Evolutionary conservation across 2,329 filamentous ascomycete genomes (phyloP), one percentile per base, ranked within the genome.

Genomic region (Fusarium pseudograminearum): DNA sequence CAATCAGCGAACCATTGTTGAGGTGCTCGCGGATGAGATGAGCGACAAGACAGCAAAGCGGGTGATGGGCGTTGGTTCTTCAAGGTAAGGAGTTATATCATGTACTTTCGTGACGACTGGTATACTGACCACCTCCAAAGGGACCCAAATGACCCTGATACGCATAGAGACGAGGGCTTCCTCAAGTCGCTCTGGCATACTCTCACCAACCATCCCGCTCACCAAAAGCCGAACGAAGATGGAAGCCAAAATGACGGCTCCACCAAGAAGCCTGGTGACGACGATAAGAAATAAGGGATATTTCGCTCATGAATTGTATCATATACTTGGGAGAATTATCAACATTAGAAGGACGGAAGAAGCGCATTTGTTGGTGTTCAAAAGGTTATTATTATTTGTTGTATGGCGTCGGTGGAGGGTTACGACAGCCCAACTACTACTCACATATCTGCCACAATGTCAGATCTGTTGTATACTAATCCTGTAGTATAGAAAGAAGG

Each of bases 1-100:
- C 46, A 98, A 97, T 82, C 94, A 99, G 83, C 88, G 96, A 56
- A 97, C 93, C 1, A 92, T 99, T 62, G 83, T 97, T 45, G 96
- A 99, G 83, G 95, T 98, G 89, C 88, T 99, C 70, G 96, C 96
- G 9, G 94, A 99, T 75, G 96, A 99, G 83, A 91, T 99, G 89
- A 91, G 88, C 40, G 96, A 99, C 80, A 94, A 94, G 83, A 93
- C 89, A 30, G 96, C 96, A 34, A 96, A 93, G 83, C 87, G 96
- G 46, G 89, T 97, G 59, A 98, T 99, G 94, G 95, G 97, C 76
- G 83, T 97, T 59, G 77, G 77, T 31, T 79, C 78, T 53, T 74
- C 74, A 41, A 76, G 73, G 78, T 80, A 72, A 79, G 74, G 48
- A 46, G 33, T 20, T 61, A 28, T 31, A 36, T 46, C 31, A 34